Base-by-base conservation (phyloP, 208 protist species). In the Trypanosoma vivax region DNA sequence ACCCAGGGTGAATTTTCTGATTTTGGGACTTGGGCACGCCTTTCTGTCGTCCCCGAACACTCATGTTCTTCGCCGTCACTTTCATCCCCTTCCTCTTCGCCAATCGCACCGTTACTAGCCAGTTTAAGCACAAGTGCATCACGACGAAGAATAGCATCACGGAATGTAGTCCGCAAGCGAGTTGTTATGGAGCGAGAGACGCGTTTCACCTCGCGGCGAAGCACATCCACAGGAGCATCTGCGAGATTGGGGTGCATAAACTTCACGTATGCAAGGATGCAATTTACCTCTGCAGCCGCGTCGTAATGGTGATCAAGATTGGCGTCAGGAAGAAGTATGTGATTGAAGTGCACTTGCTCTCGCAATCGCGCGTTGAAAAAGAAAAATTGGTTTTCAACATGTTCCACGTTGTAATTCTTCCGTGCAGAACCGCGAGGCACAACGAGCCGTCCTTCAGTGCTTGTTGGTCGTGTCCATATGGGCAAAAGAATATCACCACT, bases 401-500 rank as follows among this genome's bases (percentile, higher is more conserved):
- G 54, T n/a, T 59, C 66, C 2, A 92, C 83, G 53, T 89, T 73
- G 66, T 93, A 93, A 16, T 33, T 23, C n/a, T 76, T 71, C 28
- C 64, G 74, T 24, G 65, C 64, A 1, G 83, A 83, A n/a, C 80
- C 85, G 18, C 77, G 70, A 14, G 70, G 74, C 5, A 94, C 82
- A 9, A 98, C 78, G 0, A 98, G 78, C 7, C 95, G 88, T 18
- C 92, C 86, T 61, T 98, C 95, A 9, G 95, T 97, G 50, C 92
- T 98, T n/a, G 96, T 97, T 13, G 83, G 79, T 3, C 88, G 85
- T 29, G 94, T 96, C 91, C 91, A 98, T 24, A 97, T 92, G n/a
- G 90, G 94, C 0, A 96, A 61, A 30, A 95, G 62, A 43, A 97
- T 59, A 57, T 96, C 85, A 4, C 94, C 94, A 13, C 71, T 70